Evolutionary conservation across 2,329 filamentous ascomycete genomes (phyloP), one percentile per base, ranked within the genome.

Genomic region (Colletotrichum sp.): DNA sequence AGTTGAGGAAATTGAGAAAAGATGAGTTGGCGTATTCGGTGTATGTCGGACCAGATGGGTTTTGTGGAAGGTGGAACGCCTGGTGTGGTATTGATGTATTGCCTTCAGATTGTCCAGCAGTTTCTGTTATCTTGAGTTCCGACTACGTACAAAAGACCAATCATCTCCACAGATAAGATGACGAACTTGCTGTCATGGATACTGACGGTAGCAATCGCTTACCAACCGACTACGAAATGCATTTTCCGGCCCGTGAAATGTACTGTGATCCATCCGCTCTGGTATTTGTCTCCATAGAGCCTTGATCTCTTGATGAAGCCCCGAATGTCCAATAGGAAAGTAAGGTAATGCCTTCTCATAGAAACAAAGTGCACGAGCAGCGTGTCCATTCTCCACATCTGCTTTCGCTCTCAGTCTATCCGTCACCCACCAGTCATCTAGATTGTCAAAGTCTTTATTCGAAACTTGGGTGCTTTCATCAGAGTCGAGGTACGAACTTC

Each of bases 291-390:
- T 24, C 32, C 48, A 13, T 13, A 68, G 22, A 8, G 5, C 8
- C 30, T n/a, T 57, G 48, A 59, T 68, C 52, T 44, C 30, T 10
- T 22, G 3, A 9, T 36, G 12, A 32, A 68, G n/a, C 0, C 13
- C 66, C 0, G 30, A 18, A 12, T 59, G 52, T 8, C 66, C 66
- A 3, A 68, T 57, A 0, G 52, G 66, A 52, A 68, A 68, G 15
- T 39, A 26, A 15, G 66, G 66, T 2, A 68, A 34, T 16, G 66
- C 48, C 32, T 59, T 68, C 22, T 59, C 66, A 34, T 59, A 68
- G 5, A 68, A 30, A 7, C 66, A 68, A 22, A 68, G 32, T 9
- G 48, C 52, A 28, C 48, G 48, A n/a, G 48, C 66, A 16, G 10
- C 4, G 12, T 22, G 18, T 10, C 66, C 66, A 8, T 34, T 24